Conservation (phyloP, 2,329 filamentous ascomycete species). For the Sporothrix brasiliensis region DNA sequence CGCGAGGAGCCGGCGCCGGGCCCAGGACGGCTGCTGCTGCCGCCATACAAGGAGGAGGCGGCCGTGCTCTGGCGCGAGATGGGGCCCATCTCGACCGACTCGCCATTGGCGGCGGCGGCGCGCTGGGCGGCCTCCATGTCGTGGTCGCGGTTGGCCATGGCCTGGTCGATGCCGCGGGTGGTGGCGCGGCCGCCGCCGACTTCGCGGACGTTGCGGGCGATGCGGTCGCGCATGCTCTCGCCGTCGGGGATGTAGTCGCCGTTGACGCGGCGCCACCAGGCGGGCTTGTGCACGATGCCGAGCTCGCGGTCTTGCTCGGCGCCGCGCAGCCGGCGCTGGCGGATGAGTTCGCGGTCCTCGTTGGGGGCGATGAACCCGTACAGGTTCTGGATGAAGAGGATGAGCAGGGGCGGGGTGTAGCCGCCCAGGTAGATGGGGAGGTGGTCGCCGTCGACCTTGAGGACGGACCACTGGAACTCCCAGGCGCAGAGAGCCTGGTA, state of each 20-base stretch:
- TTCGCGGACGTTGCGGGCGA: slow-evolving; percentile 59
- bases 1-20: slow-evolving; percentile 35
- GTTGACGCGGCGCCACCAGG: slow-evolving; percentile 65
- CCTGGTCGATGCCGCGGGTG: slow-evolving; percentile 47
- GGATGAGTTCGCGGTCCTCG: slow-evolving; percentile 69
- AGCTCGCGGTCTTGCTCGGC: slow-evolving; percentile 61
- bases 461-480: slow-evolving; percentile 59
- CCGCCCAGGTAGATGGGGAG: slow-evolving; percentile 65
- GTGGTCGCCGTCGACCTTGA: slow-evolving; percentile 57
- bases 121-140: slow-evolving; percentile 25
- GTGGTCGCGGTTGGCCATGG: slow-evolving; percentile 42
- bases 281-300: slow-evolving; percentile 62
- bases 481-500: slow-evolving; percentile 65
- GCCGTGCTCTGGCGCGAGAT: slow-evolving; percentile 36
- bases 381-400: slow-evolving; percentile 57
- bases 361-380: slow-evolving; percentile 67
- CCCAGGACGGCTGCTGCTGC: slow-evolving; percentile 8
- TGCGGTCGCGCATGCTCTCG: slow-evolving; percentile 54
- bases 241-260: slow-evolving; percentile 47
- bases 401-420: slow-evolving; percentile 61
- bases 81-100: slow-evolving; percentile 42
- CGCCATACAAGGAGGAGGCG: background rate
- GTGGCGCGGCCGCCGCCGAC: slow-evolving; percentile 55
- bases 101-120: slow-evolving; percentile 23
- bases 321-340: slow-evolving; percentile 63